Conservation (phyloP, 2,329 filamentous ascomycete genomes). For the Gremmenia infestans region DNA sequence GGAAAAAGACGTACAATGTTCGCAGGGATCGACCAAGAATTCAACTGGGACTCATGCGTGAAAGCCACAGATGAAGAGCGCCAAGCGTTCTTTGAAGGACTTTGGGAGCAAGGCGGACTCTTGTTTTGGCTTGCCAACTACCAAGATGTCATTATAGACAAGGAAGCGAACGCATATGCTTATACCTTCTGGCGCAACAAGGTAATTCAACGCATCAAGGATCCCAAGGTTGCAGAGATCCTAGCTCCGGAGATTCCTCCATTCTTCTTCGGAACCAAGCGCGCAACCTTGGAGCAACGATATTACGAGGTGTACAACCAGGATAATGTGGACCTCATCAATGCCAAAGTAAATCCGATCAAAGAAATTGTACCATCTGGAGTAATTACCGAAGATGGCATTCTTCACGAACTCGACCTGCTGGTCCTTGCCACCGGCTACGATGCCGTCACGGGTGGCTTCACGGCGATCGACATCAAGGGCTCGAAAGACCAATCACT, state of each 20-base stretch:
- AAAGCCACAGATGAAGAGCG: slow-evolving; percentile 40
- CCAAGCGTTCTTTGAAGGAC: slow-evolving; percentile 38
- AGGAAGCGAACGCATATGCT: slow-evolving; percentile 35
- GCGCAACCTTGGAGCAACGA: slow-evolving; percentile 41
- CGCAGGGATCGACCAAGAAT: slow-evolving; percentile 48
- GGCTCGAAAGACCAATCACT: slow-evolving; percentile 28
- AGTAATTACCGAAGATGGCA: slow-evolving; percentile 30
- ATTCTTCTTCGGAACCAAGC: slow-evolving; percentile 43
- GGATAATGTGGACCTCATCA: slow-evolving; percentile 41
- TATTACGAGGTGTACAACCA: slow-evolving; percentile 47
- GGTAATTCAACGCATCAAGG: slow-evolving; percentile 38
- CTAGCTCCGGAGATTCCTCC: slow-evolving; percentile 38
- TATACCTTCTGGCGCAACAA: slow-evolving; percentile 48
- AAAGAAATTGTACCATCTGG: slow-evolving; percentile 35
- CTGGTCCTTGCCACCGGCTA: slow-evolving; percentile 36
- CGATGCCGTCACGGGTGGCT: slow-evolving; percentile 32
- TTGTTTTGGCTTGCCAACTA: slow-evolving; percentile 42
- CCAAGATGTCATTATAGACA: slow-evolving; percentile 39
- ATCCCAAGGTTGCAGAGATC: slow-evolving; percentile 40
- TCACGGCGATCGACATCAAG: slow-evolving; percentile 31
- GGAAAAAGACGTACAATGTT: slow-evolving; percentile 34
- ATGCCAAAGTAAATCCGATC: slow-evolving; percentile 38
- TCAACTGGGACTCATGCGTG: slow-evolving; percentile 39
- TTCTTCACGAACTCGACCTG: slow-evolving; percentile 28
- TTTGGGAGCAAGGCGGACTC: slow-evolving; percentile 45